Evolutionary conservation across 2,329 filamentous ascomycete genomes (phyloP), one percentile per base, ranked within the genome.

Genomic region (Cytospora piceicola): DNA sequence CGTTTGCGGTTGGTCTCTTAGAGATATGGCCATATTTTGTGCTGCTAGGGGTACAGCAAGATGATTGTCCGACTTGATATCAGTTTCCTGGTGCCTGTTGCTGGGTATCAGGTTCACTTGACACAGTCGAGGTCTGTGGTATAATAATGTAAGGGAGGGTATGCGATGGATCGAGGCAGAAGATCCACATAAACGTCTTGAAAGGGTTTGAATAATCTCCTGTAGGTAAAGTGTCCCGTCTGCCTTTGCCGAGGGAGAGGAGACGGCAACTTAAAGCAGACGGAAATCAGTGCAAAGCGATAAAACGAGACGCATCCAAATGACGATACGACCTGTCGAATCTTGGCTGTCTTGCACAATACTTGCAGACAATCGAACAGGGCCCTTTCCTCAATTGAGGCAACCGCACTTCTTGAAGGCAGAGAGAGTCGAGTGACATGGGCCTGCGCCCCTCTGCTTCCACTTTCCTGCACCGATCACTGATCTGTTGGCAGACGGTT

Each of bases 401-500:
- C 15, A 51, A 17, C 57, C 49, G 22, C 29, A 56, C 30, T 59
- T 36, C 58, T 55, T 27, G 62, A 34, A 55, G 59, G 30, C 51
- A 59, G 39, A 30, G 55, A 58, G 39, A 65, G 29, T 58, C 20
- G 36, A 58, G 24, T 49, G 49, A 57, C 24, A 57, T 63, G 51
- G 58, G 36, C 54, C 52, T 62, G 55, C 49, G 30, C 34, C 49
- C 54, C 24, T 49, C 54, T 51, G 66, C 58, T 29, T 67, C 36
- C 49, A 63, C 53, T 54, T 57, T 65, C 34, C 61, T 46, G 53
- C 57, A 58, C 59, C 42, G 57, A 56, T 22, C 12, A 54, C 36
- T 52, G 39, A 56, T 27, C 39, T 46, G 63, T 55, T 61, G 58
- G 65, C 30, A 36, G 29, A 17, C 32, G 53, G 29, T 51, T 63